Percentiles rank a stretch among this genome's conserved stretches.
Conservation (phyloP, 768 basidiomycete genomes). For the Mycena maculata region DNA sequence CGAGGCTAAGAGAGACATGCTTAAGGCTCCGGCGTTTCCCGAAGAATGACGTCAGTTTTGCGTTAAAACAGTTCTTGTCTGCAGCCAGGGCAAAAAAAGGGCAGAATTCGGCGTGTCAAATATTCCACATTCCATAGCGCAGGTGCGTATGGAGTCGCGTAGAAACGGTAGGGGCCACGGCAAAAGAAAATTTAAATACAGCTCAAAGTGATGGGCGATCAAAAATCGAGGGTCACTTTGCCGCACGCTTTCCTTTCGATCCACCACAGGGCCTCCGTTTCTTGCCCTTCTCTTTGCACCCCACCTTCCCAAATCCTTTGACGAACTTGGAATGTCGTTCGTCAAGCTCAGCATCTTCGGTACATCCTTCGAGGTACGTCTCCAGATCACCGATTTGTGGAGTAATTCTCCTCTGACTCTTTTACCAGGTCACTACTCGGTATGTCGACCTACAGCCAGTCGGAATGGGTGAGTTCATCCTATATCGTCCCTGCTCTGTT, state of each 20-base stretch:
- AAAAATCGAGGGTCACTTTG: neutral
- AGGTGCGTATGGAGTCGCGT: too few species aligned
- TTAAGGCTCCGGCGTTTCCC: neutral
- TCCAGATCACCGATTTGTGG: constrained; percentile 22
- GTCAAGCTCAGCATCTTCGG: constrained; percentile 99
- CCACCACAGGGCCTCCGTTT: constrained; percentile 7
- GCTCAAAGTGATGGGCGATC: neutral
- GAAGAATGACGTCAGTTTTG: too few species aligned
- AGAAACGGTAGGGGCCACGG: neutral
- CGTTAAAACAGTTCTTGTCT: too few species aligned
- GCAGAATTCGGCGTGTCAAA: constrained; percentile 5
- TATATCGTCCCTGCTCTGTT: neutral
- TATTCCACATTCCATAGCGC: too few species aligned
- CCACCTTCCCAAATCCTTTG: constrained; percentile 18
- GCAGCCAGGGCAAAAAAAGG: neutral
- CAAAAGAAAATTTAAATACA: neutral
- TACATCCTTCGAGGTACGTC: constrained; percentile 91
- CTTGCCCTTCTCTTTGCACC: constrained; percentile 16
- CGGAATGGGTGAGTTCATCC: constrained; percentile 86
- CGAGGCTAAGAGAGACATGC: constrained; percentile 25
- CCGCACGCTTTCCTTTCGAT: neutral
- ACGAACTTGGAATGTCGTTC: constrained; percentile 75
- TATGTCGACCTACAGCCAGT: constrained; percentile 99
- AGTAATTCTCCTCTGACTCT: constrained; percentile 33
- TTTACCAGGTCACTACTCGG: constrained; percentile 88